Evolutionary conservation across 2,329 filamentous ascomycete genomes (phyloP).

Genomic region (Leptographium wingfieldii): DNA sequence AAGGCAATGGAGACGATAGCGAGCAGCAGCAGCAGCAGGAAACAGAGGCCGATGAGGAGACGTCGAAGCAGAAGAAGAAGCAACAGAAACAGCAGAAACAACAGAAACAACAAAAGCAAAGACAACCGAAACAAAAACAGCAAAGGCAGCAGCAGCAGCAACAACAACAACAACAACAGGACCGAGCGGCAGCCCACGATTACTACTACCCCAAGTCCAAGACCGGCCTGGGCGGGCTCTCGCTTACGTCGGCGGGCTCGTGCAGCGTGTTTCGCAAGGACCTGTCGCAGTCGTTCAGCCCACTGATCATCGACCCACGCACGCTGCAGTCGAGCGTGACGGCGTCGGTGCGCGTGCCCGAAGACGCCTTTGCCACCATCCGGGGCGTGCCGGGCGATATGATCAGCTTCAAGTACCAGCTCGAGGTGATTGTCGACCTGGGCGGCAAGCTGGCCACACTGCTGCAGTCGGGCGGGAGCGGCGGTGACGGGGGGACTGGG

Average conservation of each 20-base stretch:
- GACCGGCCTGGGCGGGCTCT: slow-evolving; percentile 75
- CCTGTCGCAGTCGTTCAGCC: slow-evolving; percentile 75
- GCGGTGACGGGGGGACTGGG: slow-evolving; percentile 4
- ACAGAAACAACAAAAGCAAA: no score
- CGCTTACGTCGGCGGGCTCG: slow-evolving; percentile 72
- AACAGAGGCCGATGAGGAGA: neutral
- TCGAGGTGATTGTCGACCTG: slow-evolving; percentile 86
- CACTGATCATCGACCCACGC: slow-evolving; percentile 73
- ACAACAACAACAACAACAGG: neutral
- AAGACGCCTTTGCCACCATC: slow-evolving; percentile 87
- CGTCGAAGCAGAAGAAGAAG: neutral
- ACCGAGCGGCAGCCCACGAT: slow-evolving; percentile 19
- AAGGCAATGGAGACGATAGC: neutral
- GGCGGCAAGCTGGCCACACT: slow-evolving; percentile 75
- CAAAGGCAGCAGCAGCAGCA: neutral
- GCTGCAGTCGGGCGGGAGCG: slow-evolving; percentile 41
- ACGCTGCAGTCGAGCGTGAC: slow-evolving; percentile 70
- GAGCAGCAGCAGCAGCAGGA: no score
- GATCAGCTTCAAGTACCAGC: slow-evolving; percentile 88
- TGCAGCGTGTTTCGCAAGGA: slow-evolving; percentile 95
- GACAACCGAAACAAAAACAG: neutral
- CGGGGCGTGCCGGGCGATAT: slow-evolving; percentile 79
- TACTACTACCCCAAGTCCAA: slow-evolving; percentile 80
- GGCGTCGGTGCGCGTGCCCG: slow-evolving; percentile 72
- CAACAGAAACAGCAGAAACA: neutral